These are phyloP conservation scores for Fusarium incarnatum DNA, from an alignment of 2,329 filamentous ascomycete species.

Conservation along the genomic window DNA sequence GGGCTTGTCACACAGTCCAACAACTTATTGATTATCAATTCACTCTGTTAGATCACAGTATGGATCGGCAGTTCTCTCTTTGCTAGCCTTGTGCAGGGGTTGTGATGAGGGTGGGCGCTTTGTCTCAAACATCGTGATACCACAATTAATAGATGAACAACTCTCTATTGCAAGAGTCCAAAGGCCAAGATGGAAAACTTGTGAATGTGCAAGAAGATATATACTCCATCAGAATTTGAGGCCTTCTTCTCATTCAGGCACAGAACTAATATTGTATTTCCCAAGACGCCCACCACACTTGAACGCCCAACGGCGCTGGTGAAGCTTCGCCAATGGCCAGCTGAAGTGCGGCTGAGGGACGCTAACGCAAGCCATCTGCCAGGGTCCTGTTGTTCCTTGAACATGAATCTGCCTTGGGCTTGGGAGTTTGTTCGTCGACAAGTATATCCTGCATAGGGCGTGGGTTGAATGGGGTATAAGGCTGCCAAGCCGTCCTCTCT, in stretches of 20 bases:
- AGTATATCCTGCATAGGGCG: background rate
- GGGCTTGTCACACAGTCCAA: slow-evolving; percentile 13
- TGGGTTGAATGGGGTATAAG: slow-evolving; percentile 2
- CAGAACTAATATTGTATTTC: background rate
- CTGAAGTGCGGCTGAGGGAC: slow-evolving; percentile 42
- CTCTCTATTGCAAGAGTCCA: background rate
- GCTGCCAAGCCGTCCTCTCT: background rate
- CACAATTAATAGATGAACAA: background rate
- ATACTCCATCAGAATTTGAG: background rate
- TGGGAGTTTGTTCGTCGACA: background rate
- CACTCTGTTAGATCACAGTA: background rate
- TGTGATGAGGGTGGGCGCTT: slow-evolving; percentile 1
- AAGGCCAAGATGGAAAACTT: background rate
- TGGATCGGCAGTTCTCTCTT: slow-evolving; percentile 5
- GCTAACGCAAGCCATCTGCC: slow-evolving; percentile 40
- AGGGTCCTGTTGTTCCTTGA: slow-evolving; percentile 8
- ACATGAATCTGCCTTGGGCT: slow-evolving; percentile 44
- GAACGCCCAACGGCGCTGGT: slow-evolving; percentile 24
- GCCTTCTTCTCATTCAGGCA: background rate
- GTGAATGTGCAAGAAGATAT: too few relatives aligned
- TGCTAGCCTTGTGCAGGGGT: slow-evolving; percentile 11
- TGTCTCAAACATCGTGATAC: background rate
- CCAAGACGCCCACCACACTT: slow-evolving; percentile 5
- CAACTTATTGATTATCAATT: background rate
- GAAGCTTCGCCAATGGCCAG: slow-evolving; percentile 23